Evolutionary conservation across 768 basidiomycete species (phyloP).

Genomic region (Chalciporus chontae): DNA sequence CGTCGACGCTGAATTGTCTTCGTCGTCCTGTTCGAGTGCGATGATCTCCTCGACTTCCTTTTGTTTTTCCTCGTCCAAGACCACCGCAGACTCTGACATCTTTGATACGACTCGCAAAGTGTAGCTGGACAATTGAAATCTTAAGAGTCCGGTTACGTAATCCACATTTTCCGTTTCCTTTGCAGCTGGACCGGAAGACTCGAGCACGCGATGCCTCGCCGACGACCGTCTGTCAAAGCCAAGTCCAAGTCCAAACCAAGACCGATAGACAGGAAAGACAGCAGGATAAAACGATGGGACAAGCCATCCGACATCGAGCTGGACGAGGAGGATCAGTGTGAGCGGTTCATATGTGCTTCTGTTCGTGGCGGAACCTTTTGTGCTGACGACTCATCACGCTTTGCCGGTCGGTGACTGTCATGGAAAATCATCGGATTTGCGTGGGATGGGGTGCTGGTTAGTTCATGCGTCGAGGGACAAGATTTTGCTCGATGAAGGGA

Average conservation of each 20-base stretch:
- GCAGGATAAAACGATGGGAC: conserved; percentile 64
- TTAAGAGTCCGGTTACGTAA: conserved; percentile 19
- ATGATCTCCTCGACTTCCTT: conserved; percentile 1
- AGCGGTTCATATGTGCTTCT: conserved; percentile 27
- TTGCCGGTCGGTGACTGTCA: background rate
- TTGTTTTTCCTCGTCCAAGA: conserved; percentile 6
- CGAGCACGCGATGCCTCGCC: conserved; percentile 43
- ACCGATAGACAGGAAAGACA: conserved; percentile 46
- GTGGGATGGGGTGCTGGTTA: conserved; percentile 24
- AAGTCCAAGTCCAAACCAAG: conserved; percentile 38
- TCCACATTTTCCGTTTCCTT: background rate
- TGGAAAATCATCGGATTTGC: background rate
- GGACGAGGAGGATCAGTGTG: conserved; percentile 80
- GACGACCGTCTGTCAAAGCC: conserved; percentile 35
- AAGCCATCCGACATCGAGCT: conserved; percentile 63
- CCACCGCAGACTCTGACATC: conserved; percentile 6
- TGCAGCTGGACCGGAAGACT: background rate
- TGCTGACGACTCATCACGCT: no score
- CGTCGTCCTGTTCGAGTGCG: conserved; percentile 2
- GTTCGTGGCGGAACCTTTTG: background rate
- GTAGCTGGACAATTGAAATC: background rate
- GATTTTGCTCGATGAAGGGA: conserved; percentile 69
- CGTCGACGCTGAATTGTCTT: background rate
- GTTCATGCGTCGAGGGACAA: conserved; percentile 74
- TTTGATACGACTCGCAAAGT: background rate